Evolutionary conservation across 2,329 filamentous ascomycete genomes (phyloP), one percentile per base, ranked within the genome.

Genomic region (Ceratocystiopsis sp.): DNA sequence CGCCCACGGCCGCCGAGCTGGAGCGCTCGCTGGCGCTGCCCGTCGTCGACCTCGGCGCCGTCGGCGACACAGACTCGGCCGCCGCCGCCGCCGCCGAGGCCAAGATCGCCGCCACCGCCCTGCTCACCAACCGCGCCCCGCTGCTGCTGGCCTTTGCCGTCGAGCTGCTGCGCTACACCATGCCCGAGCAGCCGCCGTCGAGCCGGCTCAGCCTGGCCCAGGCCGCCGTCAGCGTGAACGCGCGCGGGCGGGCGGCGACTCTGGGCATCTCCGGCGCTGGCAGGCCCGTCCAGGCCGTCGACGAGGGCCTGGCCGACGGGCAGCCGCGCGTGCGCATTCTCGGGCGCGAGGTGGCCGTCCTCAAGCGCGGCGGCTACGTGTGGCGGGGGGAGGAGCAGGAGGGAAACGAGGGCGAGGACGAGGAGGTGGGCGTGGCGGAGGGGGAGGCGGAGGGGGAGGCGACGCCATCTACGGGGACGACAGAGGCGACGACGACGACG

Each of bases 171-270:
- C 78, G 81, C 38, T 78, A 80, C 55, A 93, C 84, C 0, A 89
- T 87, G 79, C 82, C 85, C 0, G 78, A 83, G 50, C 86, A 94
- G 56, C 85, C 85, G 3, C 67, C 79, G 3, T 91, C 83, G n/a
- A 89, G 84, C 55, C 69, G 84, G 39, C 63, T 93, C 17, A 93
- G 84, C 55, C 64, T 94, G 17, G 83, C 79, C 0, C 85, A 93
- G 58, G 84, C 83, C 0, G 78, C 91, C 1, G 82, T 93, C 15
- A 87, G 83, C 55, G 76, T 77, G 25, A 91, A 89, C 55, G 85
- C 81, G 47, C 73, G 78, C 49, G 75, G 73, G 34, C 87, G 87
- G 59, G 85, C 85, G 11, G 68, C 78, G 25, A 80, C 72, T 48
- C 61, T 93, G 29, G 85, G 85, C 0, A 64, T 93, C 17, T 75